Percentiles rank a stretch among this genome's conserved stretches.
phyloP scores from a whole-genome alignment of 208 protist genomes.

The Angomonas ambiguus region DNA sequence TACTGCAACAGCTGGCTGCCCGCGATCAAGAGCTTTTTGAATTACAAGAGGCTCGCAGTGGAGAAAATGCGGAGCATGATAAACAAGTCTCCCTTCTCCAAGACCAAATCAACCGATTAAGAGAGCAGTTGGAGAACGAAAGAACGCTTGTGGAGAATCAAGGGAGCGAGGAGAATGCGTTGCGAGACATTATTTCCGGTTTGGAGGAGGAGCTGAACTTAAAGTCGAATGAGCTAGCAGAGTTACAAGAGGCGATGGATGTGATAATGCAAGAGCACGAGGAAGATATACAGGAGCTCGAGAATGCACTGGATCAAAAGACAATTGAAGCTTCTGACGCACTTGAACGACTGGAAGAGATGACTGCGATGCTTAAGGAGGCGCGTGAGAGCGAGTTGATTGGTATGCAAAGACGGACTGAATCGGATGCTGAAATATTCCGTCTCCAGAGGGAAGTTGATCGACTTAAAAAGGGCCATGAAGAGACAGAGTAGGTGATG shows the following conservation, averaged over 20 bases:
- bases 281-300: constrained; percentile 49
- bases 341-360: constrained; percentile 67
- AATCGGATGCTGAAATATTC: constrained; percentile 73
- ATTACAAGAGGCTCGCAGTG: constrained; percentile 49
- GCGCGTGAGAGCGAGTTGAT: constrained; percentile 63
- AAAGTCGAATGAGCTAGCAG: constrained; percentile 48
- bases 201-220: constrained; percentile 27
- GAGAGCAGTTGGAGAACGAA: constrained; percentile 35
- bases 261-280: constrained; percentile 56
- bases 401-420: constrained; percentile 35
- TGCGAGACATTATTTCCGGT: constrained; percentile 34
- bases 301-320: constrained; percentile 48
- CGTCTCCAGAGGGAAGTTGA: constrained; percentile 66
- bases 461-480: constrained; percentile 11
- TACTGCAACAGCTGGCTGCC: constrained; percentile 48
- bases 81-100: constrained; percentile 50
- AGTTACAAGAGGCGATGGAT: constrained; percentile 43
- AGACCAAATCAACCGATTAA: constrained; percentile 52
- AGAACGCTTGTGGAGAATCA: constrained; percentile 26
- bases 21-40: constrained; percentile 69
- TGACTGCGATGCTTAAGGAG: constrained; percentile 71
- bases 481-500: background rate
- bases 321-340: constrained; percentile 62
- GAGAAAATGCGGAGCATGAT: constrained; percentile 49
- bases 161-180: constrained; percentile 30